These are phyloP conservation scores for Fusarium continuum DNA, from an alignment of 2,329 filamentous ascomycete species.

Conservation along the genomic window DNA sequence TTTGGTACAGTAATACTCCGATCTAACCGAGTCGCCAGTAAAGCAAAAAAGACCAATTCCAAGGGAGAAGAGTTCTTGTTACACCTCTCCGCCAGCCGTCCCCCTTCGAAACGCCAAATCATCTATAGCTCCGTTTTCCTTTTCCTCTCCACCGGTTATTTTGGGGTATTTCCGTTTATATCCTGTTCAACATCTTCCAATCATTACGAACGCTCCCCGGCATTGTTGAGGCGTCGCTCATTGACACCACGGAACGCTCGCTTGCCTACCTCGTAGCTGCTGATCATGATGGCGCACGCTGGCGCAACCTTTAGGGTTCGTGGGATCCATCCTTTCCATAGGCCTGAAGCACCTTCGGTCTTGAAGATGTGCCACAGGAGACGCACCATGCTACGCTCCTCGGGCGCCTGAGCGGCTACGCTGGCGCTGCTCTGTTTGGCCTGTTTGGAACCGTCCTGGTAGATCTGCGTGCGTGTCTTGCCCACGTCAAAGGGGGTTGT, in stretches of 20 bases:
- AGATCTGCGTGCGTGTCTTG: constrained; percentile 93
- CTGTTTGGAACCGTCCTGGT: constrained; percentile 60
- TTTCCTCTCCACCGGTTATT: neutral
- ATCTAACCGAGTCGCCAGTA: constrained; percentile 30
- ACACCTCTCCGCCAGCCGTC: neutral
- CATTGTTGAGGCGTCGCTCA: constrained; percentile 48
- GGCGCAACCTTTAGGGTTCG: constrained; percentile 94
- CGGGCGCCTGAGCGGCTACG: constrained; percentile 63
- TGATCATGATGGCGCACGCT: constrained; percentile 99
- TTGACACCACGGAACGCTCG: constrained; percentile 83
- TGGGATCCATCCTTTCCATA: constrained; percentile 93
- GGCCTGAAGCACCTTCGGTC: constrained; percentile 79
- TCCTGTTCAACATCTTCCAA: neutral
- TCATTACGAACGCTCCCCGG: constrained; percentile 16
- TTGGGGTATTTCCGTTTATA: constrained; percentile 19
- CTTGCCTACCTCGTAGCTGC: constrained; percentile 96
- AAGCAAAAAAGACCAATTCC: neutral
- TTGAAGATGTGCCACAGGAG: constrained; percentile 92
- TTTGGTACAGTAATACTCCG: constrained; percentile 18
- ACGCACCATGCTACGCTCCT: constrained; percentile 79
- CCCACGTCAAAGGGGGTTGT: constrained; percentile 98
- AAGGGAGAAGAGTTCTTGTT: constrained; percentile 29
- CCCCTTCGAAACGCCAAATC: constrained; percentile 34
- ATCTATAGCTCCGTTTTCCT: constrained; percentile 20
- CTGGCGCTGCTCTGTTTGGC: constrained; percentile 36